Conservation (phyloP, 306 rosid species). For the Quercus berberidifolia region DNA sequence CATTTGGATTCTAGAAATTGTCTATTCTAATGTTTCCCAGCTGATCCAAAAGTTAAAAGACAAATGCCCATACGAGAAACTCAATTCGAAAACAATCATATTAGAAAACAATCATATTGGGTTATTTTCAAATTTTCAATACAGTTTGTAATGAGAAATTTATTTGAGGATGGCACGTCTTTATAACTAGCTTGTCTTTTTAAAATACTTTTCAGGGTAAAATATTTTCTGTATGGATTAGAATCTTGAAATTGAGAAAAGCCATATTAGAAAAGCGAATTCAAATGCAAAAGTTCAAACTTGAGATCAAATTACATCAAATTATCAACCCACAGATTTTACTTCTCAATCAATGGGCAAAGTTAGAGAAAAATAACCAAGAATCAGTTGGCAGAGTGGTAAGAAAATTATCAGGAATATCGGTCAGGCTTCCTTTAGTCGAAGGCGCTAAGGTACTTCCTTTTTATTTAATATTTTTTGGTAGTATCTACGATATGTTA, state of each 20-base stretch:
- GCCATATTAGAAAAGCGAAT: slow-evolving; percentile 36
- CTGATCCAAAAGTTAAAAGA: too few relatives aligned
- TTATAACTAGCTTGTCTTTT: not conserved
- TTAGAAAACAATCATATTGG: not conserved
- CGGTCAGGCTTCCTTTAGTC: slow-evolving; percentile 41
- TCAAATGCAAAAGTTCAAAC: slow-evolving; percentile 39
- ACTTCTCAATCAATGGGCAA: slow-evolving; percentile 53
- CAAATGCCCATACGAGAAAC: too few relatives aligned
- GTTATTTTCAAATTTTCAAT: not conserved
- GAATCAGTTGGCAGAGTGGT: slow-evolving; percentile 48
- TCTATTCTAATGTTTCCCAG: too few relatives aligned
- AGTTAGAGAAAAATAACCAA: slow-evolving; percentile 57
- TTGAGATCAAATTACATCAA: slow-evolving; percentile 41
- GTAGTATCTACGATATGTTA: too few relatives aligned
- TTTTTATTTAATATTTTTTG: not conserved
- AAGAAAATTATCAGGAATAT: slow-evolving; percentile 48
- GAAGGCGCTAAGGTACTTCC: slow-evolving; percentile 49
- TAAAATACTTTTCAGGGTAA: slow-evolving; percentile 31
- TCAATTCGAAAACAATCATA: too few relatives aligned
- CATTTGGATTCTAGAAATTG: too few relatives aligned
- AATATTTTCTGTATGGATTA: slow-evolving; percentile 54
- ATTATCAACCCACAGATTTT: slow-evolving; percentile 49
- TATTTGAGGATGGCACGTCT: not conserved
- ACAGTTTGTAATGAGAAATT: not conserved
- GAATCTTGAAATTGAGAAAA: slow-evolving; percentile 43